Conservation (phyloP, 2,329 filamentous ascomycete genomes). For the Pleurostoma richardsiae region DNA sequence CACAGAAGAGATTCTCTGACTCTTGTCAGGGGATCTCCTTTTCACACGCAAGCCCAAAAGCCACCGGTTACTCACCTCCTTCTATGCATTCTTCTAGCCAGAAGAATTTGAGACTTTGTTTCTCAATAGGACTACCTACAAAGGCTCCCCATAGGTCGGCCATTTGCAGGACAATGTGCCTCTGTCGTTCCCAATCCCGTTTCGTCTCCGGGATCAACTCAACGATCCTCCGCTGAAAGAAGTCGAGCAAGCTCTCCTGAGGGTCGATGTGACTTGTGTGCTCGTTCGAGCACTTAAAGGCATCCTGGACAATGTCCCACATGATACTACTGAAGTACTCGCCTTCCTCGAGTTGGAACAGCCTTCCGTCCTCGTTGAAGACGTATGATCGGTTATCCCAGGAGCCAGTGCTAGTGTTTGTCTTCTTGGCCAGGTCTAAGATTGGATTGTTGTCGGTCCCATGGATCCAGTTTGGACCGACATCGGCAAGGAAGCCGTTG, state of each 20-base stretch:
- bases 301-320: slow-evolving; percentile 64
- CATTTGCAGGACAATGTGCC: slow-evolving; percentile 42
- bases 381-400: slow-evolving; percentile 50
- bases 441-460: slow-evolving; percentile 69
- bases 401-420: slow-evolving; percentile 41
- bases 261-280: slow-evolving; percentile 41
- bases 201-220: slow-evolving; percentile 41
- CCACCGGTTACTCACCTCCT: slow-evolving; percentile 44
- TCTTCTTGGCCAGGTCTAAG: slow-evolving; percentile 58
- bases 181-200: slow-evolving; percentile 30
- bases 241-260: slow-evolving; percentile 46
- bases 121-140: slow-evolving; percentile 58
- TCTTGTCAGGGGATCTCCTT: background rate
- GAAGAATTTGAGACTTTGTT: slow-evolving; percentile 69
- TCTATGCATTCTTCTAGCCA: slow-evolving; percentile 77
- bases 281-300: slow-evolving; percentile 62
- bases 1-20: slow-evolving; percentile 54
- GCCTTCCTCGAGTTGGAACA: slow-evolving; percentile 40
- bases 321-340: slow-evolving; percentile 46
- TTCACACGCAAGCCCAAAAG: slow-evolving; percentile 22
- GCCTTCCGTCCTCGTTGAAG: slow-evolving; percentile 50
- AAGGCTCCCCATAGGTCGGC: slow-evolving; percentile 68
- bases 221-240: slow-evolving; percentile 39
- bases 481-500: slow-evolving; percentile 45
- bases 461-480: slow-evolving; percentile 78